Percentiles rank a stretch among this genome's conserved stretches.
phyloP scores from a whole-genome alignment of 495 filamentous ascomycete species.

The Jackrogersella minutella region DNA sequence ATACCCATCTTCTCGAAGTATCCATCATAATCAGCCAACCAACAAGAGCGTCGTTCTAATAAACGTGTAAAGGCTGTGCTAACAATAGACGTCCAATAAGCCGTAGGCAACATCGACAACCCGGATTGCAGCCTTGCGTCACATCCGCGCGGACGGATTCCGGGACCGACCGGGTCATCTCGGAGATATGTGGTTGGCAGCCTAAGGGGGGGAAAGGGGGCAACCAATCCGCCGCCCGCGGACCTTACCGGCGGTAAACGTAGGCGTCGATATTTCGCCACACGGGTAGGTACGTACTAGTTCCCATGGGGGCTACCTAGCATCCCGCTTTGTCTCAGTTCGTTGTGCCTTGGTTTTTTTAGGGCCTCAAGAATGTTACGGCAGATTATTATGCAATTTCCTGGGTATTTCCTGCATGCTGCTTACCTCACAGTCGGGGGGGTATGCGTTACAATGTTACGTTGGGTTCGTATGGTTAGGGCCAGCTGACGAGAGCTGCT shows the following conservation, averaged over 20 bases:
- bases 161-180: slow-evolving; percentile 4
- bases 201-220: not conserved
- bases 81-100: not conserved
- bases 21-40: not conserved
- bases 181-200: not conserved
- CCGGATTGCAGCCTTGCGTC: slow-evolving; percentile 18
- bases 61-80: slow-evolving; percentile 9
- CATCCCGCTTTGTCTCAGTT: no score
- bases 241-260: slow-evolving; percentile 30
- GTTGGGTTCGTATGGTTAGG: not conserved
- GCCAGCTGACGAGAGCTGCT: slow-evolving; percentile 28
- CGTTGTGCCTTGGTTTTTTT: not conserved
- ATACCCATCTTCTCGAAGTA: no score
- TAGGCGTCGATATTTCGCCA: slow-evolving; percentile 3
- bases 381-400: not conserved
- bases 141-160: slow-evolving; percentile 7
- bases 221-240: slow-evolving; percentile 27
- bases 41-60: not conserved
- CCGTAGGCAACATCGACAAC: no score
- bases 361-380: not conserved
- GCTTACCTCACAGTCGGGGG: not conserved
- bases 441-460: not conserved
- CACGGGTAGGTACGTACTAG: no score
- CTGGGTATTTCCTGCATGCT: not conserved
- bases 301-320: no score